phyloP scores from a whole-genome alignment of 805 yeast genomes.

The Starmera pachycereana region DNA sequence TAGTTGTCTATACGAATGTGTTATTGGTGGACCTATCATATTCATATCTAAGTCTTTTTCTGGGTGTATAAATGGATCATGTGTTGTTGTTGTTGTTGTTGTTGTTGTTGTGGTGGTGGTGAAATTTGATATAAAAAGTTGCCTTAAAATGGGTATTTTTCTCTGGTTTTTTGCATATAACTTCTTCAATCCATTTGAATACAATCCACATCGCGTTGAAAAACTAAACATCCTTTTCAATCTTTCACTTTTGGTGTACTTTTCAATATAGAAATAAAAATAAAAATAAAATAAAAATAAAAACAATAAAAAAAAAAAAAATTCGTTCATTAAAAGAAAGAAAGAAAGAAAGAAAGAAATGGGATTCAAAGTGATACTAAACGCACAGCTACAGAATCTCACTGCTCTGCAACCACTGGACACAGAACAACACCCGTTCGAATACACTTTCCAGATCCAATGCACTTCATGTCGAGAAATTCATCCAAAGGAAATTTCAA shows the following conservation, averaged over 20 bases:
- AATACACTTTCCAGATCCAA: conserved; percentile 60
- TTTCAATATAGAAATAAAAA: too few relatives aligned
- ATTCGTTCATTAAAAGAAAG: too few relatives aligned
- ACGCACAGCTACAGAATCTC: conserved; percentile 27
- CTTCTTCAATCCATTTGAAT: too few relatives aligned
- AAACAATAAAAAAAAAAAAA: too few relatives aligned
- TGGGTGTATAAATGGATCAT: not conserved
- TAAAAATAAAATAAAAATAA: too few relatives aligned
- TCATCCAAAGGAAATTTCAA: conserved; percentile 60
- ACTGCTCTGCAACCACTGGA: conserved; percentile 48
- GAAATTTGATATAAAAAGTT: too few relatives aligned
- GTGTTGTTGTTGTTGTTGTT: not conserved
- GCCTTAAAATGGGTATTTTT: too few relatives aligned
- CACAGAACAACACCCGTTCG: conserved; percentile 49
- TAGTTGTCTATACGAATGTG: conserved; percentile 1
- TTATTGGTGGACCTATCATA: not conserved
- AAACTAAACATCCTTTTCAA: too few relatives aligned
- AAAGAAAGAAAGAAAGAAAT: conserved; percentile 1
- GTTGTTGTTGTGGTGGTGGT: too few relatives aligned
- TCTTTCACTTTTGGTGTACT: too few relatives aligned
- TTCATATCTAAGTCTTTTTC: conserved; percentile 2
- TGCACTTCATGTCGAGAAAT: conserved; percentile 75
- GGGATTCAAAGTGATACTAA: conserved; percentile 21
- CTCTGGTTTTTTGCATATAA: too few relatives aligned
- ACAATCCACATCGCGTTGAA: too few relatives aligned